Evolutionary conservation across 1,284 basidiomycete species (phyloP), one percentile per base, ranked within the genome.

Genomic region (Amanita bisporigera): DNA sequence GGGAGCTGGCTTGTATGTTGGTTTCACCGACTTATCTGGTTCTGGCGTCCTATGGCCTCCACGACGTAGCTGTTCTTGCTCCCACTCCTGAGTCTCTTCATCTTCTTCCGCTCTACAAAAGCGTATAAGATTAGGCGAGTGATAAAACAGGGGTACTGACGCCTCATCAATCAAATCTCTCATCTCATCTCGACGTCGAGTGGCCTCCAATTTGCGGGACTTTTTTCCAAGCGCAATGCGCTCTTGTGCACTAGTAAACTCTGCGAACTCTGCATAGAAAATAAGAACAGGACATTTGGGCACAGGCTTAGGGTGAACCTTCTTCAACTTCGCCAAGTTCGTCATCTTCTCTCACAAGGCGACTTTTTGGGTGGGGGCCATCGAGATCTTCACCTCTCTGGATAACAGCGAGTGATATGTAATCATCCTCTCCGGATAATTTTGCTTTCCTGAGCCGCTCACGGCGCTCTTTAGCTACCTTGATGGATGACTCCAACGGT

Each of bases 291-390:
- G 40, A 17, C 49, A 36, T 47, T 41, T 17, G 62, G 29, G 5
- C 40, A 24, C 38, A 40, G 52, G 36, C 64, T 11, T 66, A 21
- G 59, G n/a, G 76, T 87, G 67, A 71, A 95, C 94, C 95, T 73
- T 98, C 96, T 65, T 97, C 96, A 0, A 92, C 96, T 73, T 98
- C 95, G 1, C 95, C 96, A 2, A 94, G 78, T 72, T 97, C 95
- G 77, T 98, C 96, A 52, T 98, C 96, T 79, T 98, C 97, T 63
- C 96, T 82, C 80, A 96, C 83, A 19, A 98, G 81, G 19, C 96
- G 86, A 74, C 93, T 96, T 73, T 94, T 93, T 12, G 94, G 95
- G 84, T 96, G 94, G n/a, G 94, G 94, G 0, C 94, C 93, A 71
- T 87, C 83, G 19, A 84, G 76, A 36, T 81, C 79, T 33, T 89